Conservation (phyloP, 768 basidiomycete genomes). For the Russula compacta region DNA sequence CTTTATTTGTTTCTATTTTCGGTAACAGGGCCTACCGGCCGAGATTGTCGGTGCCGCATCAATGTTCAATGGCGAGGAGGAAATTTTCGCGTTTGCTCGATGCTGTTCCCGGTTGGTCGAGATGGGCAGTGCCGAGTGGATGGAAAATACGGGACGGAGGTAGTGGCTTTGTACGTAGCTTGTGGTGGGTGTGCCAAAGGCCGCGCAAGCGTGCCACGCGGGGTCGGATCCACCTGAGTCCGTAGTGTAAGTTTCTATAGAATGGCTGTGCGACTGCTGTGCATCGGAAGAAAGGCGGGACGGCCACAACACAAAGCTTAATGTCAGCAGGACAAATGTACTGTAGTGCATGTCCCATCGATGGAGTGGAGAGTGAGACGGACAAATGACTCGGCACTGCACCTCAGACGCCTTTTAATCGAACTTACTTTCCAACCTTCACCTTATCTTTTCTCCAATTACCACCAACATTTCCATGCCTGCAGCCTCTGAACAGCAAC, state of each 20-base stretch:
- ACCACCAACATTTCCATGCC: not conserved
- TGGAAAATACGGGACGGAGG: conserved; percentile 33
- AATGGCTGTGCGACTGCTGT: not conserved
- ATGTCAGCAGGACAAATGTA: too few species aligned
- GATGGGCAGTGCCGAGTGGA: conserved; percentile 90
- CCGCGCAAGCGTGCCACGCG: not conserved
- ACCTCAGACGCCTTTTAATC: not conserved
- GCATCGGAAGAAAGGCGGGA: too few species aligned
- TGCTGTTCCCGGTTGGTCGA: conserved; percentile 82
- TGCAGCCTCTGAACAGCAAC: too few species aligned
- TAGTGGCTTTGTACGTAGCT: not conserved
- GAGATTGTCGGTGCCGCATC: conserved; percentile 74
- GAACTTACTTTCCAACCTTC: not conserved
- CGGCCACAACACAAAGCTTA: too few species aligned
- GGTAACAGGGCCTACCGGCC: conserved; percentile 59
- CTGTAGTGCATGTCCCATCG: too few species aligned
- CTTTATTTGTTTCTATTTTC: not conserved
- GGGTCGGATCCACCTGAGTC: not conserved
- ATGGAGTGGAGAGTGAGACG: not conserved
- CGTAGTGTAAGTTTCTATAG: not conserved
- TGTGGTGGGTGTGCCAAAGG: not conserved
- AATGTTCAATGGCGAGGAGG: conserved; percentile 95
- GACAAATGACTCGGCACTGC: not conserved
- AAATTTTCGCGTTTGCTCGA: conserved; percentile 93
- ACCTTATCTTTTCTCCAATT: not conserved